Conservation (phyloP, 192 early-diverging fungal genomes). For the Irineochytrium annulatum region DNA sequence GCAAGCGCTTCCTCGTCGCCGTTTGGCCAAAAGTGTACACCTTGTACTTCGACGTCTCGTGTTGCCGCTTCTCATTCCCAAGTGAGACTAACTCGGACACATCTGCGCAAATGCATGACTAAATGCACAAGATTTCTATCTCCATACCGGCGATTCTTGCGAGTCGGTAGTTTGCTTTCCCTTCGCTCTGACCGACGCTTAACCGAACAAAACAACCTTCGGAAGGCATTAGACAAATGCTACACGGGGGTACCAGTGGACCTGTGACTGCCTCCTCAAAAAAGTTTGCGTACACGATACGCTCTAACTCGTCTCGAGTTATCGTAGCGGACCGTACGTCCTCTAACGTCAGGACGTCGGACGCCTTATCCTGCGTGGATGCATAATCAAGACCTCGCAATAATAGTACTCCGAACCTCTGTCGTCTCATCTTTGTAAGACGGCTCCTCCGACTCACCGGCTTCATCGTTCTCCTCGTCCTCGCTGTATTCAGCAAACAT, state of each 20-base stretch:
- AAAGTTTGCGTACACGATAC: slow-evolving; percentile 70
- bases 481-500: slow-evolving; percentile 1
- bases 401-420: too few species aligned
- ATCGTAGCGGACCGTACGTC: slow-evolving; percentile 61
- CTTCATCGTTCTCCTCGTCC: not conserved
- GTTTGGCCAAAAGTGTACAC: slow-evolving; percentile 59
- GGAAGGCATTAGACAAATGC: not conserved
- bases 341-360: slow-evolving; percentile 50
- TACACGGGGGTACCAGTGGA: slow-evolving; percentile 14
- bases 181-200: slow-evolving; percentile 1
- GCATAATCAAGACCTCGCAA: too few species aligned
- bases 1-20: slow-evolving; percentile 61
- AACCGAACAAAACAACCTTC: slow-evolving; percentile 3
- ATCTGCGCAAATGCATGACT: not conserved
- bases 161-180: slow-evolving; percentile 7
- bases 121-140: not conserved
- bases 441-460: not conserved
- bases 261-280: slow-evolving; percentile 62
- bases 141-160: slow-evolving; percentile 5
- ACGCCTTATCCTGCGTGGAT: too few species aligned
- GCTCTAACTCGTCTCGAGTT: slow-evolving; percentile 61
- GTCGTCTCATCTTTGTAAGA: too few species aligned
- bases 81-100: too few species aligned
- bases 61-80: too few species aligned
- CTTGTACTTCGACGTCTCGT: too few species aligned